Percentiles rank a stretch among this genome's conserved stretches.
Conservation (phyloP, 805 yeast species). For the Naumovozyma castellii region DNA sequence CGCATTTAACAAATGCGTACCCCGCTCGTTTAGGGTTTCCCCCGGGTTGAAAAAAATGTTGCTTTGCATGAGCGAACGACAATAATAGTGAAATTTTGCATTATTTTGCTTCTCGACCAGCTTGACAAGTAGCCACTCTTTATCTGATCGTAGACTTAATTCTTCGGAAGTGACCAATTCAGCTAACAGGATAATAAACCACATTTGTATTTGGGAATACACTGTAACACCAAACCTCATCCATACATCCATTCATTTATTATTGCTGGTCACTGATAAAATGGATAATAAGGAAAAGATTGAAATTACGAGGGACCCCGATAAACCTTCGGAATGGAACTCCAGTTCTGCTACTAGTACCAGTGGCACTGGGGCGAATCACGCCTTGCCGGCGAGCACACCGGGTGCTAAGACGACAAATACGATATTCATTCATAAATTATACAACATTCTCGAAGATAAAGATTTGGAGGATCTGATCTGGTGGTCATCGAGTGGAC, state of each 20-base stretch:
- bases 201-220: too few relatives aligned
- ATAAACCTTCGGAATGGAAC: too few relatives aligned
- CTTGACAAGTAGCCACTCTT: too few relatives aligned
- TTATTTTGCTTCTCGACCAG: too few relatives aligned
- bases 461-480: constrained; percentile 59
- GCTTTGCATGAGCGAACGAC: not conserved
- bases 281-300: not conserved
- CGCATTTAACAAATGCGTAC: too few relatives aligned
- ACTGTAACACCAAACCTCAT: too few relatives aligned
- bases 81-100: too few relatives aligned
- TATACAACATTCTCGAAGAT: constrained; percentile 87
- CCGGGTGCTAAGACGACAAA: constrained; percentile 20
- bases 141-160: too few relatives aligned
- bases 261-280: not conserved
- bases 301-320: not conserved
- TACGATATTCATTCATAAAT: constrained; percentile 74
- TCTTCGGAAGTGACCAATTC: too few relatives aligned
- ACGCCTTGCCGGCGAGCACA: not conserved
- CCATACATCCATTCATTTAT: too few relatives aligned
- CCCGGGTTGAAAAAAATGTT: not conserved
- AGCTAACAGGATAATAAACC: too few relatives aligned
- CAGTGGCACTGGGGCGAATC: not conserved
- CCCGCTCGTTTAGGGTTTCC: not conserved
- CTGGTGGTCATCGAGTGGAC: constrained; percentile 70
- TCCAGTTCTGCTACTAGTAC: not conserved